phyloP scores from a whole-genome alignment of 768 basidiomycete genomes.

The Serendipita sp. region DNA sequence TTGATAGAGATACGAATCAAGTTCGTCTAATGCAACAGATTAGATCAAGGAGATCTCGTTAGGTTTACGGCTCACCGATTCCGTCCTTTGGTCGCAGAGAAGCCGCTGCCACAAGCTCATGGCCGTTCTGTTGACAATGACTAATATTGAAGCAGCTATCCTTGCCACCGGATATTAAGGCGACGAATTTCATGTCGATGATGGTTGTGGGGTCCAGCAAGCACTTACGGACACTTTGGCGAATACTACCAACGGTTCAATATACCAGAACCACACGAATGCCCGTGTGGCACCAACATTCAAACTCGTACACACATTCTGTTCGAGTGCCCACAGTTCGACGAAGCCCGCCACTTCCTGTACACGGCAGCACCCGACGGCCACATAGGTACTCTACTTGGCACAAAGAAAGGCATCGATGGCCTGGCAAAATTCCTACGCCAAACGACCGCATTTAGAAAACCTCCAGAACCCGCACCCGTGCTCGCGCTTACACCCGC shows the following conservation, averaged over 20 bases:
- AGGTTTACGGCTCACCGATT: slow-evolving; percentile 46
- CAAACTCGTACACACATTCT: neutral
- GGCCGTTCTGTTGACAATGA: slow-evolving; percentile 75
- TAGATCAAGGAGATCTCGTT: slow-evolving; percentile 11
- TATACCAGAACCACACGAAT: neutral
- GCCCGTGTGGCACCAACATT: neutral
- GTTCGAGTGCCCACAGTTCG: neutral
- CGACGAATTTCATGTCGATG: slow-evolving; percentile 82
- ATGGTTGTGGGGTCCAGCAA: too few species aligned
- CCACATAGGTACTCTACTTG: neutral
- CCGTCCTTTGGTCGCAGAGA: slow-evolving; percentile 72
- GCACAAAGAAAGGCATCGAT: neutral
- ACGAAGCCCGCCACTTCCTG: neutral
- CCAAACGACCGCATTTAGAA: neutral
- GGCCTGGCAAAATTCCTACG: neutral
- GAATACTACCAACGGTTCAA: neutral
- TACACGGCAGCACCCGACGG: neutral
- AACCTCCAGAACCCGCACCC: neutral
- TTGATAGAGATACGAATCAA: slow-evolving; percentile 97
- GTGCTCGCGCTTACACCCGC: too few species aligned
- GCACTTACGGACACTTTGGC: neutral
- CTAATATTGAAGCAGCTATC: slow-evolving; percentile 93
- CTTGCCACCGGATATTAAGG: slow-evolving; percentile 91
- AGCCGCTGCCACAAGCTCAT: slow-evolving; percentile 76
- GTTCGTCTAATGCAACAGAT: slow-evolving; percentile 55